Conservation (phyloP, 83 land plant genomes). For the Picea abies region DNA sequence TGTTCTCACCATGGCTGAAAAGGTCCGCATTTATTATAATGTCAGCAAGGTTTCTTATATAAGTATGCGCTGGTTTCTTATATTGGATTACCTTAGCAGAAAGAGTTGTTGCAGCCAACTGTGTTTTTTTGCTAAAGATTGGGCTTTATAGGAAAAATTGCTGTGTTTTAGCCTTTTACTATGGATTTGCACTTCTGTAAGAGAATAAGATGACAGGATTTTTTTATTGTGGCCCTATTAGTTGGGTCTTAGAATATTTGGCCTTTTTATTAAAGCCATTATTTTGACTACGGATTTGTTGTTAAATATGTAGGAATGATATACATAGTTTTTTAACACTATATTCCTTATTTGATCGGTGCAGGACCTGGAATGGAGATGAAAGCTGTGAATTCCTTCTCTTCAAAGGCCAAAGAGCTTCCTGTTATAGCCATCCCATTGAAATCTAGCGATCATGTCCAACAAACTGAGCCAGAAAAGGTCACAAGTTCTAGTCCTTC, state of each 20-base stretch:
- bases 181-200: neutral
- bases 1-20: too few species aligned
- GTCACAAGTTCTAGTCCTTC: conserved; percentile 5
- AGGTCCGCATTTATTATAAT: too few species aligned
- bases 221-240: neutral
- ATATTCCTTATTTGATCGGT: neutral
- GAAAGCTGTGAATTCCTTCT: neutral
- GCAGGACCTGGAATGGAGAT: neutral
- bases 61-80: too few species aligned
- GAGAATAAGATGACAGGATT: neutral
- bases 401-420: conserved; percentile 6
- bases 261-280: neutral
- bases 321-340: neutral
- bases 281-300: neutral
- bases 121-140: neutral
- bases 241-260: neutral
- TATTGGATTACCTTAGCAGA: too few species aligned
- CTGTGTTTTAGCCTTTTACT: neutral
- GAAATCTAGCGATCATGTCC: neutral
- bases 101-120: neutral
- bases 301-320: neutral
- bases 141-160: neutral
- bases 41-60: too few species aligned
- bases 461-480: conserved; percentile 2
- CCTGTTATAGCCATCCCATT: conserved; percentile 8